Conservation (phyloP, 164 flowering plant genomes). For the Magnolia kwangsiensis region DNA sequence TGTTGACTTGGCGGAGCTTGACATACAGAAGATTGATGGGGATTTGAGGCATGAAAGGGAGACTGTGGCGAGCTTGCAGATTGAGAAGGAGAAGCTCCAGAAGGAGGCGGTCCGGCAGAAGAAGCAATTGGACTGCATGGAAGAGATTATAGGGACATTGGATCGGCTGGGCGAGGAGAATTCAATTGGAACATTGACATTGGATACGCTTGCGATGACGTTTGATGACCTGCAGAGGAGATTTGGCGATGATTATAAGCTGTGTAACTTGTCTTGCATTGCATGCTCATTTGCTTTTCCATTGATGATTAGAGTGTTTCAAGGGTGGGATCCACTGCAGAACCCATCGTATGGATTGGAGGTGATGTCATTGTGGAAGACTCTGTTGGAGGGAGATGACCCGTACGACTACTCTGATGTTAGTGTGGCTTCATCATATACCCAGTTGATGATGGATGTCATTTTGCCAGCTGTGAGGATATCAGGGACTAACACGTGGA, state of each 20-base stretch:
- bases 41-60: slow-evolving; percentile 75
- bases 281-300: slow-evolving; percentile 78
- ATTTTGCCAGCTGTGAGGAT: slow-evolving; percentile 81
- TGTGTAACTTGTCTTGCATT: slow-evolving; percentile 70
- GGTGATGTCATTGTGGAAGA: slow-evolving; percentile 58
- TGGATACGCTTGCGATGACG: slow-evolving; percentile 54
- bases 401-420: slow-evolving; percentile 38
- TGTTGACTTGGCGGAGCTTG: slow-evolving; percentile 65
- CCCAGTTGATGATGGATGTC: slow-evolving; percentile 69
- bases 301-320: slow-evolving; percentile 63
- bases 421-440: slow-evolving; percentile 49
- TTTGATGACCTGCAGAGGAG: slow-evolving; percentile 50
- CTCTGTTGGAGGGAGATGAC: slow-evolving; percentile 59
- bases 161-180: slow-evolving; percentile 42
- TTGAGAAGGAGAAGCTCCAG: slow-evolving; percentile 67
- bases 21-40: slow-evolving; percentile 60
- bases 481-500: slow-evolving; percentile 82
- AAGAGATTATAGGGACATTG: slow-evolving; percentile 39
- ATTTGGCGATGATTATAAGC: slow-evolving; percentile 58
- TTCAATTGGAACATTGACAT: slow-evolving; percentile 50
- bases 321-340: slow-evolving; percentile 88
- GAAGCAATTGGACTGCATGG: slow-evolving; percentile 55
- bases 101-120: slow-evolving; percentile 47
- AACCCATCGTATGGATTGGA: slow-evolving; percentile 65
- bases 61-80: slow-evolving; percentile 54